Evolutionary conservation across 2,329 filamentous ascomycete genomes (phyloP).

Genomic region (Cladosporium halotolerans): DNA sequence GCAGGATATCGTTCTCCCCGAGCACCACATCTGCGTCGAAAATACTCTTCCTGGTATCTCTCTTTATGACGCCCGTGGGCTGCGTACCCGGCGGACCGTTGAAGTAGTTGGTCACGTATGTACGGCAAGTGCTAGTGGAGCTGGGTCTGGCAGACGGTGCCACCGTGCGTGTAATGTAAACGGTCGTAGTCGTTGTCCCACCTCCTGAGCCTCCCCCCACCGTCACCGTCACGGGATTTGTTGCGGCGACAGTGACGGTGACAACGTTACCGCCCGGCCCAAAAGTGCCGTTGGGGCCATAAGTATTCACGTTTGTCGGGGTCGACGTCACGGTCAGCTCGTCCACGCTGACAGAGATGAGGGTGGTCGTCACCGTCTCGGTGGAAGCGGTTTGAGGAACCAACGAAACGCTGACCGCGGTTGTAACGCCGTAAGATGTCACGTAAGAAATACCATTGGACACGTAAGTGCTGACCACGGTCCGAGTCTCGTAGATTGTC

Average conservation of each 20-base stretch:
- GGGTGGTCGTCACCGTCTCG: slow-evolving; percentile 16
- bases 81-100: slow-evolving; percentile 18
- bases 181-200: slow-evolving; percentile 13
- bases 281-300: neutral
- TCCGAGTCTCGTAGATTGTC: slow-evolving; percentile 4
- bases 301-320: neutral
- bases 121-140: slow-evolving; percentile 20
- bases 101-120: slow-evolving; percentile 25
- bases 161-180: slow-evolving; percentile 12
- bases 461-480: slow-evolving; percentile 13
- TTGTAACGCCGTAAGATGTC: slow-evolving; percentile 24
- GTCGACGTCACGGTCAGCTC: slow-evolving; percentile 16
- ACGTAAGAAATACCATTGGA: slow-evolving; percentile 23
- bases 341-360: slow-evolving; percentile 14
- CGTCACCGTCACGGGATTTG: too few relatives aligned
- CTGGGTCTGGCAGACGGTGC: slow-evolving; percentile 10
- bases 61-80: slow-evolving; percentile 7
- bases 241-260: slow-evolving; percentile 18
- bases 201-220: slow-evolving; percentile 4
- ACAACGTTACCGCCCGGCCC: slow-evolving; percentile 14
- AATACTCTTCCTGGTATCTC: slow-evolving; percentile 18
- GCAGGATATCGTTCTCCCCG: neutral
- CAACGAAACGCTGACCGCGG: slow-evolving; percentile 14
- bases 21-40: slow-evolving; percentile 16
- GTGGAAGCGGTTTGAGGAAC: slow-evolving; percentile 7